Evolutionary conservation across 1,284 basidiomycete genomes (phyloP).

Genomic region (Naganishia liquefaciens): DNA sequence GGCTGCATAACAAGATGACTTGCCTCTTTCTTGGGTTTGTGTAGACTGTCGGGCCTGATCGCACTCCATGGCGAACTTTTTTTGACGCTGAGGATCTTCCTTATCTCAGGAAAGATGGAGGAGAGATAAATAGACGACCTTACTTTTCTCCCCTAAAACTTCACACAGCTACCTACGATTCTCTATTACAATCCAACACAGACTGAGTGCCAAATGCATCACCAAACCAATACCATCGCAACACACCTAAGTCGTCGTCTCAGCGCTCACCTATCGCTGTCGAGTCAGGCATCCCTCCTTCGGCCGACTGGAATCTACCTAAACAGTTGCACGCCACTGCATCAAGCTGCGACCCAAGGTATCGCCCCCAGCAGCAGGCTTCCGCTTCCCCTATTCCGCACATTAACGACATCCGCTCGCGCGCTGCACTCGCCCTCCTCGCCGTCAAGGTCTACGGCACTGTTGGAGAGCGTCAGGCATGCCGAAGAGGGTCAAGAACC

Average conservation of each 20-base stretch:
- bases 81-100: too few relatives aligned
- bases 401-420: background rate
- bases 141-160: background rate
- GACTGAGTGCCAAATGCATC: background rate
- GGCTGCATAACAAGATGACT: too few relatives aligned
- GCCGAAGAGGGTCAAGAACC: constrained; percentile 5
- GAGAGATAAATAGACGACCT: background rate
- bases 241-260: background rate
- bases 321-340: background rate
- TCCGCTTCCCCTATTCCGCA: background rate
- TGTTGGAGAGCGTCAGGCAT: constrained; percentile 23
- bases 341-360: background rate
- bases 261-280: background rate
- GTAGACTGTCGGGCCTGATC: too few relatives aligned
- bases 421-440: background rate
- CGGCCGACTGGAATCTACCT: constrained; percentile 11
- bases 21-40: too few relatives aligned
- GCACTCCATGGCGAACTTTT: too few relatives aligned
- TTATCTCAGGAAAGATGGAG: too few relatives aligned
- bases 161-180: background rate
- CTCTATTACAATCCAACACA: too few relatives aligned
- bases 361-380: background rate
- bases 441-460: constrained; percentile 10
- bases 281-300: background rate
- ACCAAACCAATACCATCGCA: background rate